A percentile compares a stretch with the other conserved stretches of the same genome.
Conservation (phyloP, 2,329 filamentous ascomycete genomes). For the Didymella keratinophila region DNA sequence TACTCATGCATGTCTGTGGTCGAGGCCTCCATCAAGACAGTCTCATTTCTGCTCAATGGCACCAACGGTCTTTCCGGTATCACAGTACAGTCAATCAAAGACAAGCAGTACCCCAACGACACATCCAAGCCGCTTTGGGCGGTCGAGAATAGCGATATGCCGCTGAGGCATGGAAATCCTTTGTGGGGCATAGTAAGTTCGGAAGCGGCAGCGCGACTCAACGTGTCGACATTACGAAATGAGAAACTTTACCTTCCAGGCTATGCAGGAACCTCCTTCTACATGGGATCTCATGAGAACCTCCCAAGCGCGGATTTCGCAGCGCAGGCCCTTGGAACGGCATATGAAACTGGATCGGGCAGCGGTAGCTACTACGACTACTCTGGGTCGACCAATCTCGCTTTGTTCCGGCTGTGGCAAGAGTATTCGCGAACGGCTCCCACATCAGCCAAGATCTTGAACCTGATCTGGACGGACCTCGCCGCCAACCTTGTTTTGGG, state of each 20-base stretch:
- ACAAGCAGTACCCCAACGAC: neutral
- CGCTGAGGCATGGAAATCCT: neutral
- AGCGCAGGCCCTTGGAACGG: neutral
- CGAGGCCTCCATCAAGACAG: constrained; percentile 57
- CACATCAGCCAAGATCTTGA: constrained; percentile 49
- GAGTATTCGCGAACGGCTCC: constrained; percentile 39
- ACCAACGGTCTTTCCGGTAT: constrained; percentile 46
- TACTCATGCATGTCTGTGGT: neutral
- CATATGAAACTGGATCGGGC: neutral
- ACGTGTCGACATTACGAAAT: neutral
- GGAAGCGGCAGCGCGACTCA: neutral
- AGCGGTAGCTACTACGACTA: constrained; percentile 38
- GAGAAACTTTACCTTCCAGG: neutral
- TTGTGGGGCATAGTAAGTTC: neutral
- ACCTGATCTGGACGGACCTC: constrained; percentile 58
- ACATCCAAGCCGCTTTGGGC: neutral
- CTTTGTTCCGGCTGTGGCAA: constrained; percentile 55
- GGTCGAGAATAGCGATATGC: constrained; percentile 3
- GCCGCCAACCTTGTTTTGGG: constrained; percentile 55
- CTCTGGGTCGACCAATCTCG: constrained; percentile 49
- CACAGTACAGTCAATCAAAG: neutral
- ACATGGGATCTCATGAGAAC: neutral
- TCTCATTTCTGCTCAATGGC: constrained; percentile 54
- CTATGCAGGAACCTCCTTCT: neutral
- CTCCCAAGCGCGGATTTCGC: neutral